A percentile compares a stretch with the other conserved stretches of the same genome.
Conservation (phyloP, 768 basidiomycete species). For the Xerocomellus dryophilus region DNA sequence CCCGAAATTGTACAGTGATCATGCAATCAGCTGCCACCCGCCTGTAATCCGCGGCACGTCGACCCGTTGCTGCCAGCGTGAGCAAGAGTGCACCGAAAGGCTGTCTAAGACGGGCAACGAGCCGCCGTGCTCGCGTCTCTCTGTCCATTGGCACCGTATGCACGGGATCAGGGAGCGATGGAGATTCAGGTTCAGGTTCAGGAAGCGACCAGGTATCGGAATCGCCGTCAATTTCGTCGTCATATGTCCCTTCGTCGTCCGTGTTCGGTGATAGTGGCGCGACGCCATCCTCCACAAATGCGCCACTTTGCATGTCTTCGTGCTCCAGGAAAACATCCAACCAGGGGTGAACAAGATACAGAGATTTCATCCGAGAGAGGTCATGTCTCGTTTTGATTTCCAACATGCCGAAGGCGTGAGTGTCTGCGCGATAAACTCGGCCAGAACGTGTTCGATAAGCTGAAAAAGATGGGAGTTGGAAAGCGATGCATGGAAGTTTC, state of each 20-base stretch:
- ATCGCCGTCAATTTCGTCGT: background rate
- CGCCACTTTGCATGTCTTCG: background rate
- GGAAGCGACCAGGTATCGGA: too few species aligned
- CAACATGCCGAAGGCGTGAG: background rate
- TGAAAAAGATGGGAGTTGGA: background rate
- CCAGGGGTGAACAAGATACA: slow-evolving; percentile 7
- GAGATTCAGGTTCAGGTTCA: background rate
- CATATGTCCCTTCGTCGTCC: background rate
- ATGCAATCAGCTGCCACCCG: background rate
- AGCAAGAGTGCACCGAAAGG: background rate
- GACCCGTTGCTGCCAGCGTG: background rate
- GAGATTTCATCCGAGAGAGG: background rate
- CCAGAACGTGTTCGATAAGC: background rate
- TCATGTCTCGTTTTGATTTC: background rate
- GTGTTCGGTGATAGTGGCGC: background rate
- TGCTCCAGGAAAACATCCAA: background rate
- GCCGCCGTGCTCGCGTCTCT: background rate
- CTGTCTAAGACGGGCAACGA: background rate
- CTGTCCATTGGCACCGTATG: background rate
- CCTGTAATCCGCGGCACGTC: background rate
- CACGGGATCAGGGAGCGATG: background rate
- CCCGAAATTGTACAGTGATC: background rate
- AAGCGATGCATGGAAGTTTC: slow-evolving; percentile 4
- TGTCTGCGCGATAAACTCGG: background rate
- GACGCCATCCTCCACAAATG: background rate